phyloP scores from a whole-genome alignment of 78 protist species.

The Dictyostelium firmibasis region DNA sequence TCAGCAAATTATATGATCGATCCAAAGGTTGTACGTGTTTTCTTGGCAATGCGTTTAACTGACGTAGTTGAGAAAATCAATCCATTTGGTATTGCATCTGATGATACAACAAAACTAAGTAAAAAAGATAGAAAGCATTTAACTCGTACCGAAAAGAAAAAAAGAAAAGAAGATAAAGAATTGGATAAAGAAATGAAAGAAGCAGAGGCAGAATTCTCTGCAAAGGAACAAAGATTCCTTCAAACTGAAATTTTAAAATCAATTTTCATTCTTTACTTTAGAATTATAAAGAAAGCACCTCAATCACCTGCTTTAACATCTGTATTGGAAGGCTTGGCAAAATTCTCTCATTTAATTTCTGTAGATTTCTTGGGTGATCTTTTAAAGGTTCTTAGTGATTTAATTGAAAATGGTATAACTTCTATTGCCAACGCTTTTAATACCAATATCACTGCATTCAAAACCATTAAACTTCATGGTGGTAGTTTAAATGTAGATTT shows the following conservation, averaged over 20 bases:
- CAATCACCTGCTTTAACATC: slow-evolving; percentile 43
- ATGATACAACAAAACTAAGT: background rate
- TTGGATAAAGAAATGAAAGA: slow-evolving; percentile 50
- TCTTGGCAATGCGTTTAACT: slow-evolving; percentile 26
- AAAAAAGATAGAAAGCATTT: slow-evolving; percentile 11
- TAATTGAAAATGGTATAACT: slow-evolving; percentile 45
- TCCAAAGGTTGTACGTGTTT: slow-evolving; percentile 31
- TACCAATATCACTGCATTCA: slow-evolving; percentile 51
- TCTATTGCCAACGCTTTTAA: slow-evolving; percentile 32
- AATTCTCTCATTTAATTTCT: slow-evolving; percentile 59
- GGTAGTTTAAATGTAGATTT: slow-evolving; percentile 52
- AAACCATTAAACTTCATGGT: slow-evolving; percentile 54
- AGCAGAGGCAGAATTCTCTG: slow-evolving; percentile 39
- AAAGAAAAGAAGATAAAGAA: slow-evolving; percentile 15
- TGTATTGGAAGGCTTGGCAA: slow-evolving; percentile 70
- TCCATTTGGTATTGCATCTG: slow-evolving; percentile 48
- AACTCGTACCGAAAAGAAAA: slow-evolving; percentile 12
- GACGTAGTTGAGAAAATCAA: slow-evolving; percentile 61
- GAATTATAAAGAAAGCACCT: slow-evolving; percentile 69
- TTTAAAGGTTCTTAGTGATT: slow-evolving; percentile 16
- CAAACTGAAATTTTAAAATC: slow-evolving; percentile 79
- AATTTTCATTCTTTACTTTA: slow-evolving; percentile 66
- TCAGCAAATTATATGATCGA: slow-evolving; percentile 40
- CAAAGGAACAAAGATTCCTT: slow-evolving; percentile 35
- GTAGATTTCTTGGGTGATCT: slow-evolving; percentile 69